phyloP scores from a whole-genome alignment of 2,329 filamentous ascomycete species.

The Mycogone perniciosa region DNA sequence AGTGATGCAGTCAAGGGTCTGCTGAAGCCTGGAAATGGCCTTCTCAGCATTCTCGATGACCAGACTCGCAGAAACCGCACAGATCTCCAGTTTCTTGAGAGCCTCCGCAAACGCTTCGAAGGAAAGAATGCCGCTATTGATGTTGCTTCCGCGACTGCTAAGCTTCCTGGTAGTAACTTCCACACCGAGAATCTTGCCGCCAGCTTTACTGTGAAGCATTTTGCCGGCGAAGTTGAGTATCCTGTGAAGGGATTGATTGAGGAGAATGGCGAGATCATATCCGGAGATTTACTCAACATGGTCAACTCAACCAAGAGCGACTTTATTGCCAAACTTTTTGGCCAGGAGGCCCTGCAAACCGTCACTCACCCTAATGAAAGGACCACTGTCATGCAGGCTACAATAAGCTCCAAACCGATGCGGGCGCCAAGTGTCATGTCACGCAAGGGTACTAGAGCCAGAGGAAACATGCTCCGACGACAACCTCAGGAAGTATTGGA shows the following conservation, averaged over 20 bases:
- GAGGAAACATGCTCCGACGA: constrained; percentile 29
- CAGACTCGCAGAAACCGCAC: constrained; percentile 85
- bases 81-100: constrained; percentile 86
- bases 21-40: constrained; percentile 84
- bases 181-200: constrained; percentile 73
- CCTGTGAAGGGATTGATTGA: constrained; percentile 80
- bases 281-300: constrained; percentile 90
- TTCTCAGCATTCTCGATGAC: constrained; percentile 91
- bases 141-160: constrained; percentile 66
- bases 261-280: constrained; percentile 94
- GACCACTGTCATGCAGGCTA: constrained; percentile 88
- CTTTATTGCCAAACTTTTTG: constrained; percentile 85
- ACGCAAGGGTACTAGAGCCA: constrained; percentile 54
- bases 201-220: constrained; percentile 87
- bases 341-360: constrained; percentile 90
- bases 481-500: constrained; percentile 39
- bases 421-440: constrained; percentile 89
- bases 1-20: constrained; percentile 88
- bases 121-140: constrained; percentile 88
- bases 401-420: constrained; percentile 90
- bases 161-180: constrained; percentile 84
- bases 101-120: constrained; percentile 85
- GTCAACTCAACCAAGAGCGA: constrained; percentile 82
- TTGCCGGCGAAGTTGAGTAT: constrained; percentile 94
- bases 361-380: constrained; percentile 89